Evolutionary conservation across 768 basidiomycete species (phyloP).

Genomic region (Psilocybe subaeruginosa): DNA sequence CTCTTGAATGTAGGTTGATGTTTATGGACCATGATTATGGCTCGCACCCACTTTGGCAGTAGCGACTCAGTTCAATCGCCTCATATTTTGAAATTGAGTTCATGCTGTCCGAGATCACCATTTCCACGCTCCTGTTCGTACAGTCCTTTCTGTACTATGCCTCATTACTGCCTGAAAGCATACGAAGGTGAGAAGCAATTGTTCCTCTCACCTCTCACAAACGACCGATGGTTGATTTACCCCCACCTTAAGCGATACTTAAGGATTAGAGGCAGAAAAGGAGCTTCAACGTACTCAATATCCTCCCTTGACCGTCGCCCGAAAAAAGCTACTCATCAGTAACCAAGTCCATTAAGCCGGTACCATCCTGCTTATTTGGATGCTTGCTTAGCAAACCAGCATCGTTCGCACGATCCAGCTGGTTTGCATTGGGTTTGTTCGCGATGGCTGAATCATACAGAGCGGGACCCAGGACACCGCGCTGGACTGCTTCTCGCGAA

Average conservation of each 20-base stretch:
- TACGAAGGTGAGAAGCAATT: no score
- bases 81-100: not conserved
- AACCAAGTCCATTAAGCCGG: not conserved
- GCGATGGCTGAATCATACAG: not conserved
- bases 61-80: not conserved
- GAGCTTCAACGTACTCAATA: no score
- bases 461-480: slow-evolving; percentile 12
- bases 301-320: not conserved
- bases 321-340: not conserved
- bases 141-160: no score
- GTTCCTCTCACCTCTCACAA: no score
- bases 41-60: not conserved
- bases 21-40: not conserved
- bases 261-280: no score
- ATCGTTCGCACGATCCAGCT: not conserved
- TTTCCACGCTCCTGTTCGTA: no score
- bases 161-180: no score
- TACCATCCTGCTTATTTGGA: slow-evolving; percentile 2
- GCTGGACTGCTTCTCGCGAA: not conserved
- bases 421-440: slow-evolving; percentile 7
- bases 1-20: not conserved
- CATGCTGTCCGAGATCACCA: not conserved
- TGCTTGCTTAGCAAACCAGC: not conserved
- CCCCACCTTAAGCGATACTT: no score
- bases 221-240: no score